These are phyloP conservation scores for Apophysomyces variabilis DNA, from an alignment of 371 early-diverging fungal species.

Conservation along the genomic window DNA sequence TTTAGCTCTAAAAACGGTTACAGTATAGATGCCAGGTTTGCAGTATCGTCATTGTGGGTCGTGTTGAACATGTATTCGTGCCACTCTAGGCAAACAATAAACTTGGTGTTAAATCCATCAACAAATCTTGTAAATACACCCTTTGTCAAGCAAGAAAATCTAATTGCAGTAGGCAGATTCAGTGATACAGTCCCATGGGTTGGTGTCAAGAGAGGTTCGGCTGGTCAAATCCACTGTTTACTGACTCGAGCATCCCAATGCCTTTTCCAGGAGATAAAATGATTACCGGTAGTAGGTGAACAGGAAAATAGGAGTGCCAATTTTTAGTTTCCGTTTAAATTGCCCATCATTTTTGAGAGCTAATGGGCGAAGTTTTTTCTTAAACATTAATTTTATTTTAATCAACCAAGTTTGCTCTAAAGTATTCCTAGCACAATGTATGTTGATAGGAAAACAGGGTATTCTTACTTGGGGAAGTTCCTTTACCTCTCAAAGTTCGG, in stretches of 20 bases:
- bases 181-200: slow-evolving; percentile 8
- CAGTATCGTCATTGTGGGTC: too few species aligned
- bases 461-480: too few species aligned
- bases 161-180: slow-evolving; percentile 8
- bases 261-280: slow-evolving; percentile 11
- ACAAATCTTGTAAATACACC: slow-evolving; percentile 10
- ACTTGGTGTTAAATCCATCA: slow-evolving; percentile 5
- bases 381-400: too few species aligned
- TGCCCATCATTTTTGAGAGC: too few species aligned
- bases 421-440: too few species aligned
- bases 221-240: slow-evolving; percentile 10
- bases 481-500: too few species aligned
- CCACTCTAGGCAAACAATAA: not conserved
- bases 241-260: slow-evolving; percentile 13
- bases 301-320: not conserved
- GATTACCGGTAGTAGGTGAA: not conserved
- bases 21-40: too few species aligned
- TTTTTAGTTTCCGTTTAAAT: too few species aligned
- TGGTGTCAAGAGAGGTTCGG: slow-evolving; percentile 10
- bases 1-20: too few species aligned
- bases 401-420: too few species aligned
- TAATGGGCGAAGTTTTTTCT: too few species aligned
- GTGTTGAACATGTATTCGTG: slow-evolving; percentile 7
- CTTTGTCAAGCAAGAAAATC: slow-evolving; percentile 4
- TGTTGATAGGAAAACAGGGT: too few species aligned